phyloP scores from a whole-genome alignment of 1,284 basidiomycete genomes.

The Schizophyllum commune region DNA sequence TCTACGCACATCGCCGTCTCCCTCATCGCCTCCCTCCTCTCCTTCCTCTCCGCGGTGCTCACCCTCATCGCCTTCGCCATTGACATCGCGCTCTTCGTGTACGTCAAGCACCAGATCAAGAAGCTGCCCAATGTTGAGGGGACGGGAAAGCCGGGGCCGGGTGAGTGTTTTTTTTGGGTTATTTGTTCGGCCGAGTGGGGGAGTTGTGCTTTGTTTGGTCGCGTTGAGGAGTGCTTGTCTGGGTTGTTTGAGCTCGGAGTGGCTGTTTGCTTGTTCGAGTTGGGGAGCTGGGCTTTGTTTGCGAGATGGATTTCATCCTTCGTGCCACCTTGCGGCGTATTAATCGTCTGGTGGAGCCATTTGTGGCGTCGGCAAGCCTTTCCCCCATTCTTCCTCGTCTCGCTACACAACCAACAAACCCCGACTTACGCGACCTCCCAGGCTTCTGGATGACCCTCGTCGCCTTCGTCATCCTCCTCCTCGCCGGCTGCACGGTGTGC shows the following conservation, averaged over 20 bases:
- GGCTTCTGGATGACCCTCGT: slow-evolving; percentile 73
- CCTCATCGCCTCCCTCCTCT: slow-evolving; percentile 49
- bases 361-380: too few relatives aligned
- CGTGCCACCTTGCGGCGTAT: too few relatives aligned
- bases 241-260: too few relatives aligned
- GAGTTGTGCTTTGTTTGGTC: too few relatives aligned
- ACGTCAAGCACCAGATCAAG: slow-evolving; percentile 46
- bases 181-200: neutral
- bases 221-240: too few relatives aligned
- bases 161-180: slow-evolving; percentile 26
- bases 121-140: slow-evolving; percentile 36
- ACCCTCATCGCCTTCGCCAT: slow-evolving; percentile 64
- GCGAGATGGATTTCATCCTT: too few relatives aligned
- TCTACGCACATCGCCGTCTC: slow-evolving; percentile 53
- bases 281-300: too few relatives aligned
- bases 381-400: neutral
- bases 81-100: slow-evolving; percentile 66
- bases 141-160: slow-evolving; percentile 48
- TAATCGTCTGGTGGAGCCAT: too few relatives aligned
- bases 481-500: slow-evolving; percentile 63
- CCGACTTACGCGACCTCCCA: slow-evolving; percentile 16
- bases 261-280: too few relatives aligned
- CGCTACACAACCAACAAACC: neutral
- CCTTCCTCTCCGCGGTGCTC: slow-evolving; percentile 60
- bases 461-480: slow-evolving; percentile 51